Base-by-base conservation (phyloP, 345 rosid species). In the Rhizophora mangle region DNA sequence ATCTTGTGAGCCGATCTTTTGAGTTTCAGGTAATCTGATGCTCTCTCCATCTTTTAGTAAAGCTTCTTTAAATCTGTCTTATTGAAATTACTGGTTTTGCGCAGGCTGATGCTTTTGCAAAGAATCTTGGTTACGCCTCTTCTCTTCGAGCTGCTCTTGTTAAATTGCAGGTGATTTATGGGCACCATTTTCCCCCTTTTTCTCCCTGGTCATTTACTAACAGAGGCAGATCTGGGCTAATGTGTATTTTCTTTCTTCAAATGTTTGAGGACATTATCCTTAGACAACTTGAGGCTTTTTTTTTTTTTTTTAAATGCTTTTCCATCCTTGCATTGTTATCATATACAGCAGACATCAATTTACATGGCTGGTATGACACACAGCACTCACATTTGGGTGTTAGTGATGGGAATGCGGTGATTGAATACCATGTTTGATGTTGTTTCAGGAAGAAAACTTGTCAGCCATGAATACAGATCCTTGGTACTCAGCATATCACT, bases 41-140 rank as follows among this genome's bases (percentile, higher is more conserved):
- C 57, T 18, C 69, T 46, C 62, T 52, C 67, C 10, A 26, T 60
- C 39, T 46, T 3, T 52, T 29, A 0, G 16, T 19, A 19, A 36
- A 36, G 7, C 49, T 29, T 60, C 6, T 36, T 18, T 20, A 30
- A 32, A 32, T 13, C 0, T 68, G 31, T 68, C 26, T 53, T 24
- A 57, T 51, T 66, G 22, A 54, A 65, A 64, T 24, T 62, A 8
- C 21, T 61, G 24, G 27, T 24, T 57, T 43, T 65, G 31, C 78
- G 72, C 55, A 95, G 99, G 99, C 99, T 74, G 98, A 96, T 84
- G 98, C 93, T 1, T 96, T 96, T 85, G 97, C 97, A 18, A 90
- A 86, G 85, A 92, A 86, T 62, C 95, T 92, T 69, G 97, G 96
- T 22, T 96, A 89, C 79, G 83, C 90, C 30, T 52, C 86, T 75